Evolutionary conservation across 2,329 filamentous ascomycete genomes (phyloP), one percentile per base, ranked within the genome.

Genomic region (Rhytidhysteron rufulum): DNA sequence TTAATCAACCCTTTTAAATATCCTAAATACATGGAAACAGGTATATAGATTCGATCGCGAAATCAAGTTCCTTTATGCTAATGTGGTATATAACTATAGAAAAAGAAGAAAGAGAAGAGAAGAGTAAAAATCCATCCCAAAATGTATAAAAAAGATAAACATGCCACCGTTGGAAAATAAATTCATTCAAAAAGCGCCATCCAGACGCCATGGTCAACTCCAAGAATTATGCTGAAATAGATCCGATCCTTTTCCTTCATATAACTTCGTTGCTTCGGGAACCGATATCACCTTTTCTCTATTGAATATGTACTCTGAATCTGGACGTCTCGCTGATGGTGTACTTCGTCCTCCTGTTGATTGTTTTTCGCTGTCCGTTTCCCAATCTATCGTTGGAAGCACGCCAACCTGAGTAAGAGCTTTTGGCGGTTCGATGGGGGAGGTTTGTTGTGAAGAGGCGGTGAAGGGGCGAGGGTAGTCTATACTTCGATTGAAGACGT

Each of bases 271-370:
- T 15, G 49, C 56, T 24, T 56, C 55, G 2, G 53, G 49, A 18
- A 58, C 53, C 5, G 49, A 54, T 2, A 59, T 57, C 4, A 61
- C 56, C 18, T 57, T 55, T 16, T 51, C 49, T 25, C 57, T 40
- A 11, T 51, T 51, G 21, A 59, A 58, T 0, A 58, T 37, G 36
- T 60, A 59, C 8, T 54, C 49, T 8, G 54, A 53, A 4, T 48
- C 48, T 0, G 50, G 53, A 9, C 49, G 40, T 29, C 57, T 38
- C 24, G 24, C 24, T 1, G 44, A 41, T 3, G 47, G 42, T n/a
- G 37, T 45, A 17, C 37, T 45, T 9, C 43, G 32, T 3, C 42
- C n/a, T n/a, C n/a, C 44, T 7, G 47, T 27, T 49, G 11, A 38
- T 38, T n/a, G 21, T 29, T 9, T 51, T 48, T 41, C 51, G 38